Conservation (phyloP, 2,329 filamentous ascomycete species). For the Pezizomycotina sp. region DNA sequence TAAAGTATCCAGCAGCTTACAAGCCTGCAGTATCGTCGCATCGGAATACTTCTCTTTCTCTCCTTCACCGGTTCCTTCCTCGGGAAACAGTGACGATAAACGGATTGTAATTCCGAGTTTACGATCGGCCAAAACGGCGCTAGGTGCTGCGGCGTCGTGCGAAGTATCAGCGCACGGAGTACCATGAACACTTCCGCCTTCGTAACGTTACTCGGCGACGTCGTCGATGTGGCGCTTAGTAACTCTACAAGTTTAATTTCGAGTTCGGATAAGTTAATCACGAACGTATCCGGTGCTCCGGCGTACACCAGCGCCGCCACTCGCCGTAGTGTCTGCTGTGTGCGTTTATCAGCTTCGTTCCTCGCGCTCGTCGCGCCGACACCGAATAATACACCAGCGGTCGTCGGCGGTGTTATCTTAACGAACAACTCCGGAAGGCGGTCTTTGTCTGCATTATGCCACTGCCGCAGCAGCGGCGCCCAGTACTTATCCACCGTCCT, state of each 20-base stretch:
- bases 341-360: constrained; percentile 85
- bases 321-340: constrained; percentile 74
- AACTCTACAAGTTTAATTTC: constrained; percentile 78
- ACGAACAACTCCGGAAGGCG: constrained; percentile 64
- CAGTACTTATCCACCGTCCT: constrained; percentile 54
- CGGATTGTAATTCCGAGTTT: constrained; percentile 54
- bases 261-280: constrained; percentile 54
- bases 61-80: constrained; percentile 36
- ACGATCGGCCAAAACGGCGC: constrained; percentile 79
- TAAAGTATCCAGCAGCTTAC: constrained; percentile 82
- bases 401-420: constrained; percentile 67
- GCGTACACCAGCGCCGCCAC: constrained; percentile 66
- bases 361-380: constrained; percentile 86
- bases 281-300: constrained; percentile 60
- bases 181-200: constrained; percentile 82
- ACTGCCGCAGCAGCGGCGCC: constrained; percentile 71
- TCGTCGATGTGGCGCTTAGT: constrained; percentile 63
- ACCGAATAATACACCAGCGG: constrained; percentile 95
- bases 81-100: constrained; percentile 12
- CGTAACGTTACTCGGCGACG: constrained; percentile 79
- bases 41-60: constrained; percentile 58
- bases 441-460: constrained; percentile 74
- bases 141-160: constrained; percentile 61
- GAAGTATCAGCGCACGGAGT: constrained; percentile 63
- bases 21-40: constrained; percentile 66